Evolutionary conservation across 345 rosid species (phyloP), one percentile per base, ranked within the genome.

Genomic region (Odontarrhena argentea): DNA sequence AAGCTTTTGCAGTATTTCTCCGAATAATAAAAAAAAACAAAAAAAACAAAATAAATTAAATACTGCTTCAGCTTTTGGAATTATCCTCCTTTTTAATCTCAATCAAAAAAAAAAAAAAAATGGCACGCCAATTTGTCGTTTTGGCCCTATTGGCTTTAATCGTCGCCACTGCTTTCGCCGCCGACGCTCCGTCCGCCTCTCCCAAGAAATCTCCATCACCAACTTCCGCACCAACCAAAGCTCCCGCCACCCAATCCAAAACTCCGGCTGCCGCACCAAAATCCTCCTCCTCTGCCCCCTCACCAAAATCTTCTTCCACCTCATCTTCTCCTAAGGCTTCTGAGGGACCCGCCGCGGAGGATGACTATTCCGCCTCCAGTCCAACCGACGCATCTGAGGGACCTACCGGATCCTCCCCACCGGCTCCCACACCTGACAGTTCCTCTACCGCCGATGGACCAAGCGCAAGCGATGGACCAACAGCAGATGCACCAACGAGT

Each of bases 101-200:
- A 18, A 34, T 9, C 41, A 28, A 8, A 32, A 58, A 14, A 11
- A 8, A 1, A 15, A 11, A 10, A 60, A 62, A 36, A 46, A 77
- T 77, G 79, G 81, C 79, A 3, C 73, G 77, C 5, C 79, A 71
- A 38, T 55, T 68, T 51, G 0, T 77, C 11, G 64, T 74, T 32
- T 34, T 74, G 10, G 68, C 51, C 3, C 18, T 80, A n/a, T 58
- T 77, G 11, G 55, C 69, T 42, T 26, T 81, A 49, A 77, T 38
- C 4, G 47, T 77, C n/a, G 83, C 55, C 3, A 63, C 55, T 2
- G 67, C n/a, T 6, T 81, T 71, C 10, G 77, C 85, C 1, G 83
- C 80, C 0, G 74, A 78, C 0, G 59, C 81, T 41, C 83, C 83
- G 0, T 15, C 78, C 11, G 78, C 83, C 0, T 14, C 84, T 1